Conservation (phyloP, 768 basidiomycete genomes). For the Gelatoporia subvermispora region DNA sequence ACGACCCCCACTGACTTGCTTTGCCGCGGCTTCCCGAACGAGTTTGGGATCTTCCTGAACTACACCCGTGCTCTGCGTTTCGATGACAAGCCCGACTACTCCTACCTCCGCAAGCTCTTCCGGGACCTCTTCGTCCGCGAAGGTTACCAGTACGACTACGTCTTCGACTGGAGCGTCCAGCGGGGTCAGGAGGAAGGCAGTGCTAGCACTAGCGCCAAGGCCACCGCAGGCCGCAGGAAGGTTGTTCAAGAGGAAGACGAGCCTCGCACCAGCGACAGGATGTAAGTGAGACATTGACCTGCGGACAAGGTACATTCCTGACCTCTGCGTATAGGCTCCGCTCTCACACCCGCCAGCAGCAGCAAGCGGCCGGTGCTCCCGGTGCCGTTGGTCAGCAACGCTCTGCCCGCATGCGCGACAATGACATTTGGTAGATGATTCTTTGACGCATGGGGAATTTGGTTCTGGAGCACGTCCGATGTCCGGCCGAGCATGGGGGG, state of each 20-base stretch:
- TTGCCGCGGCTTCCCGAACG: slow-evolving; percentile 99
- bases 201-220: slow-evolving; percentile 58
- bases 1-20: slow-evolving; percentile 95
- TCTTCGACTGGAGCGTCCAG: slow-evolving; percentile 98
- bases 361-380: slow-evolving; percentile 51
- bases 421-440: slow-evolving; percentile 41
- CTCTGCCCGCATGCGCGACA: slow-evolving; percentile 37
- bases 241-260: slow-evolving; percentile 84
- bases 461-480: slow-evolving; percentile 36
- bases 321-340: slow-evolving; percentile 55
- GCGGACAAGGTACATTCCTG: slow-evolving; percentile 9
- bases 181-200: slow-evolving; percentile 65
- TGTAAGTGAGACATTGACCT: slow-evolving; percentile 47
- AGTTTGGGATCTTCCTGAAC: slow-evolving; percentile 98
- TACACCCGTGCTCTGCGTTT: slow-evolving; percentile 98
- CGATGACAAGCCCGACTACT: slow-evolving; percentile 99
- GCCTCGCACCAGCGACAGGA: slow-evolving; percentile 74
- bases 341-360: slow-evolving; percentile 76
- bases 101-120: slow-evolving; percentile 99
- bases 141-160: slow-evolving; percentile 98
- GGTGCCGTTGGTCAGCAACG: slow-evolving; percentile 44
- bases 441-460: slow-evolving; percentile 11
- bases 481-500: slow-evolving; percentile 41
- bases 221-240: slow-evolving; percentile 63
- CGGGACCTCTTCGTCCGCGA: slow-evolving; percentile 95